Evolutionary conservation across 805 yeast genomes (phyloP).

Genomic region (Torulaspora indica): DNA sequence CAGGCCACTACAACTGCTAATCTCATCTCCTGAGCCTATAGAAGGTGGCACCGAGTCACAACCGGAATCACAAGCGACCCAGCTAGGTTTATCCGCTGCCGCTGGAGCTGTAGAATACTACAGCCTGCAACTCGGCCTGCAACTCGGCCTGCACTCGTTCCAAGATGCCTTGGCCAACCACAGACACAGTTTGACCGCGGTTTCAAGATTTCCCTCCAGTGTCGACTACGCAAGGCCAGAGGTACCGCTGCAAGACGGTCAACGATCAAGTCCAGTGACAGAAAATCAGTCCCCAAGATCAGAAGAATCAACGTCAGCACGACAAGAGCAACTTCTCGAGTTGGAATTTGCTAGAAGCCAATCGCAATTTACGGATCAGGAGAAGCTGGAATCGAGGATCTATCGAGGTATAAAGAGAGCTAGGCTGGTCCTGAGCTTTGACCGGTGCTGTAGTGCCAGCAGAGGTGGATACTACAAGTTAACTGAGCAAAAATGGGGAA

Average conservation of each 20-base stretch:
- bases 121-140: no score
- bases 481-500: slow-evolving; percentile 5
- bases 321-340: background rate
- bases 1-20: no score
- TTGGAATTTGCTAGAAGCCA: background rate
- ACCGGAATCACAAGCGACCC: no score
- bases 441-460: background rate
- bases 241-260: background rate
- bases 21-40: no score
- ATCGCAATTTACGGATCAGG: slow-evolving; percentile 6
- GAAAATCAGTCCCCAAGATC: background rate
- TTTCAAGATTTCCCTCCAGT: background rate
- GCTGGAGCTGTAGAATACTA: no score
- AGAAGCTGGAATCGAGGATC: background rate
- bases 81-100: no score
- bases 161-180: no score
- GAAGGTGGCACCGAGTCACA: no score
- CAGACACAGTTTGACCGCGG: no score
- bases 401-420: background rate
- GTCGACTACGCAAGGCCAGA: no score
- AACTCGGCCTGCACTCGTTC: no score
- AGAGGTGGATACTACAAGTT: background rate
- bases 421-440: background rate
- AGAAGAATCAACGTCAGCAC: background rate
- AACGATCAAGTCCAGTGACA: background rate